Conservation (phyloP, 805 yeast genomes). For the Saccharomycopsis sp. region DNA sequence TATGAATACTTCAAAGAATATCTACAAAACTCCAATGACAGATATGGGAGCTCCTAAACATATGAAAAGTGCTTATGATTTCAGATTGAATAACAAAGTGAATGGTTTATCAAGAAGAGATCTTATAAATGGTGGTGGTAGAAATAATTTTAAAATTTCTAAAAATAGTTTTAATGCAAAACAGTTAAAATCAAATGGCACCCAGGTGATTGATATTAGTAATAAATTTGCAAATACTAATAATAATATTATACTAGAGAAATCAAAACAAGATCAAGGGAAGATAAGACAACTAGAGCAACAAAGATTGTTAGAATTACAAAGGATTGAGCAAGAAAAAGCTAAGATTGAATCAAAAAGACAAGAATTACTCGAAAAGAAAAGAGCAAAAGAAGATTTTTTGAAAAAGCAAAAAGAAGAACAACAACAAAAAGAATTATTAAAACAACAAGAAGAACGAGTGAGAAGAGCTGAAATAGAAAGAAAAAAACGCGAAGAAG, state of each 20-base stretch:
- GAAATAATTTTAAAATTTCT: slow-evolving; percentile 15
- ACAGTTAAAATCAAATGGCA: neutral
- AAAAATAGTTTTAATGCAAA: neutral
- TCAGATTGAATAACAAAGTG: slow-evolving; percentile 31
- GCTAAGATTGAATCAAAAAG: slow-evolving; percentile 5
- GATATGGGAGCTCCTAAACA: slow-evolving; percentile 27
- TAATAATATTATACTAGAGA: too few relatives aligned
- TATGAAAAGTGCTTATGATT: slow-evolving; percentile 37
- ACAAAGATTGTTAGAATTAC: neutral
- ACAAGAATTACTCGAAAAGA: slow-evolving; percentile 9
- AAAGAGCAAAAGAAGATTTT: neutral
- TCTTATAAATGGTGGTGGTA: slow-evolving; percentile 31
- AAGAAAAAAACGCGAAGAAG: slow-evolving; percentile 5
- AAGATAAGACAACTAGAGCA: neutral
- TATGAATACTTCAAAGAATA: slow-evolving; percentile 22
- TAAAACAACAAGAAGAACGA: slow-evolving; percentile 7
- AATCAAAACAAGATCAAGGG: neutral
- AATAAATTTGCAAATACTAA: neutral
- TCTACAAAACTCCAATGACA: slow-evolving; percentile 10
- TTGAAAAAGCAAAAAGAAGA: slow-evolving; percentile 1
- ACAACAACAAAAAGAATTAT: neutral
- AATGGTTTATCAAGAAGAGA: slow-evolving; percentile 22
- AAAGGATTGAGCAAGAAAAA: neutral
- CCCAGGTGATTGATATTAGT: too few relatives aligned
- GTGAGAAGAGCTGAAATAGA: slow-evolving; percentile 12